Base-by-base conservation (phyloP, 352 stramenopile genomes). In the Blastocystis sp. region DNA sequence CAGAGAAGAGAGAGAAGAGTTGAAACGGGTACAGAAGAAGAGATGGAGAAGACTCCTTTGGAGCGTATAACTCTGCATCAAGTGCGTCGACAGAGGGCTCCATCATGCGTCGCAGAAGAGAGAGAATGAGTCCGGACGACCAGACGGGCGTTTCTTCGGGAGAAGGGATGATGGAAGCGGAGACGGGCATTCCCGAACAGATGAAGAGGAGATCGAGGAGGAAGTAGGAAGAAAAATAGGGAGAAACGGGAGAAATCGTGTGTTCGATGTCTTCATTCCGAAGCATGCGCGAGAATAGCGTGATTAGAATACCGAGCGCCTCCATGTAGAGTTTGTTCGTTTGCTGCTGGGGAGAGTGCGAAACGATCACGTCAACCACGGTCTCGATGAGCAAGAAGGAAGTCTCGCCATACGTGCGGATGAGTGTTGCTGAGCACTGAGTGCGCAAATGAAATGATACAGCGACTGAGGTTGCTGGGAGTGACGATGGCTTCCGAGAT, bases 311-410 rank as follows among this genome's bases (percentile, higher is more conserved):
- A 38, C 64, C 64, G 11, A 76, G 3, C 7, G 64, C 64, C 27
- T 76, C 64, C 64, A 76, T 76, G 46, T 76, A 76, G 18, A 76
- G 8, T 56, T 76, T 76, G 44, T 76, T 76, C 7, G 64, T 76
- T 76, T 76, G 64, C 64, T 76, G 64, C 64, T 76, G 64, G 18
- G 64, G 64, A 1, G 64, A 57, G 24, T 76, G 64, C 6, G 64
- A 76, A 8, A 76, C 64, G 38, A 76, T 76, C 16, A 76, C 64
- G 53, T 76, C 64, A 14, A 76, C 64, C 6, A 76, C 46, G 9
- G 64, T 76, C 46, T 76, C 64, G n/a, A 76, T 56, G 18, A 76
- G 64, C 21, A 44, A 21, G 46, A 51, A 76, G 21, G 64, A 53
- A 8, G 64, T 76, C 24, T 56, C 40, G 11, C 64, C 64, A 56